Conservation (phyloP, 129 eudicot genomes). For the Tanacetum coccineum region DNA sequence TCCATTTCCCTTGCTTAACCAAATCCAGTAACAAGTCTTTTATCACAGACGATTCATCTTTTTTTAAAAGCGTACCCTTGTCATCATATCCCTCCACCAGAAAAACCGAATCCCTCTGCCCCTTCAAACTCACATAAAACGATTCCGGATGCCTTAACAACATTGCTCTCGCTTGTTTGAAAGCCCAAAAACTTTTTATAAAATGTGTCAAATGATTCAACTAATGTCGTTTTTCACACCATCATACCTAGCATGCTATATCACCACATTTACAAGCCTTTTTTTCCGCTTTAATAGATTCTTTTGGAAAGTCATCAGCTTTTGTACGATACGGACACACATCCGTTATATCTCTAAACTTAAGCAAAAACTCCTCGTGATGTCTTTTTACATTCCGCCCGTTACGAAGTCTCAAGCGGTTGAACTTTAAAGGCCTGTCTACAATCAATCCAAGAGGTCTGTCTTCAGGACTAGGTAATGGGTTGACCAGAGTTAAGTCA, state of each 20-base stretch:
- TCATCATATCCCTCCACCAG: constrained; percentile 81
- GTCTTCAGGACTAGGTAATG: constrained; percentile 41
- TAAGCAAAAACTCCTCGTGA: constrained; percentile 63
- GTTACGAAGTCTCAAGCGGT: constrained; percentile 68
- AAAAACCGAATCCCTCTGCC: constrained; percentile 84
- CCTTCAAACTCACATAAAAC: constrained; percentile 84
- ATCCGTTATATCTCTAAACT: constrained; percentile 57
- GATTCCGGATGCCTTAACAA: constrained; percentile 90
- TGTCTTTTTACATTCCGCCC: constrained; percentile 66
- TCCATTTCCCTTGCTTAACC: constrained; percentile 67
- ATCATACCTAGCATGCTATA: constrained; percentile 87
- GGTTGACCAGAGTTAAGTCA: constrained; percentile 53
- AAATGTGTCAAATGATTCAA: constrained; percentile 94
- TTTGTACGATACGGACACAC: constrained; percentile 76
- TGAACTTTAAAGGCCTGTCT: constrained; percentile 87
- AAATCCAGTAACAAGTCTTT: constrained; percentile 52
- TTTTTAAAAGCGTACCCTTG: constrained; percentile 57
- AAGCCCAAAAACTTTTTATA: constrained; percentile 84
- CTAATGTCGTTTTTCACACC: constrained; percentile 78
- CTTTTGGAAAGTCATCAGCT: constrained; percentile 50
- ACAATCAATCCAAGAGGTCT: constrained; percentile 57
- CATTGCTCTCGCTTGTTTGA: constrained; percentile 82
- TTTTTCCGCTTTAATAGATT: constrained; percentile 70
- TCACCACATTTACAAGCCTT: constrained; percentile 93
- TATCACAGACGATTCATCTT: constrained; percentile 45